Evolutionary conservation across 2,329 filamentous ascomycete species (phyloP).

Genomic region (Diaporthe humulicola): DNA sequence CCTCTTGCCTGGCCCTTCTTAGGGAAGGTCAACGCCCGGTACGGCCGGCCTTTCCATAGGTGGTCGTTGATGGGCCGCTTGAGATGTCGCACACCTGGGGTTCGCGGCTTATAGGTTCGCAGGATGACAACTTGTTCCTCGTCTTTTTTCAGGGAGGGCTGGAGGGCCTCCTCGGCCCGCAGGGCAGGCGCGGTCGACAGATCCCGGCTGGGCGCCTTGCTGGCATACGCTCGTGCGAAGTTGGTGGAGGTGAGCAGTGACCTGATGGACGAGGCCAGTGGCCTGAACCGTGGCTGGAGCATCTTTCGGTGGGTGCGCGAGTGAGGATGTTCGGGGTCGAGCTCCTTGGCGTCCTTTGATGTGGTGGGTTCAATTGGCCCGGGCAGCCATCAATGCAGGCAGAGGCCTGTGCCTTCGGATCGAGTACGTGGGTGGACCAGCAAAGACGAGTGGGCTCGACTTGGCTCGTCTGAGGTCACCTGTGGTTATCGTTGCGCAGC

Average conservation of each 20-base stretch:
- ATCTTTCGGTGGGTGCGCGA: slow-evolving; percentile 55
- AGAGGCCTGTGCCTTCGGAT: neutral
- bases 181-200: slow-evolving; percentile 3
- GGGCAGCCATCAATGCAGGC: slow-evolving; percentile 30
- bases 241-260: slow-evolving; percentile 40
- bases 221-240: slow-evolving; percentile 41
- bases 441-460: slow-evolving; percentile 5
- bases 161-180: slow-evolving; percentile 21
- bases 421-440: slow-evolving; percentile 20
- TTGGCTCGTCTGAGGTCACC: slow-evolving; percentile 20
- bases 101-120: slow-evolving; percentile 92
- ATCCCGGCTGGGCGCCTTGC: slow-evolving; percentile 44
- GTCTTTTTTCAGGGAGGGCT: slow-evolving; percentile 37
- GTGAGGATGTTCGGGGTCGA: slow-evolving; percentile 31
- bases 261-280: slow-evolving; percentile 50
- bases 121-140: slow-evolving; percentile 63
- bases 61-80: slow-evolving; percentile 95
- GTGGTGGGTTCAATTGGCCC: slow-evolving; percentile 34
- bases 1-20: slow-evolving; percentile 95
- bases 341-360: slow-evolving; percentile 29
- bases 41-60: slow-evolving; percentile 92
- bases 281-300: slow-evolving; percentile 76
- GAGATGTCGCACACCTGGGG: slow-evolving; percentile 92
- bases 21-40: slow-evolving; percentile 85
- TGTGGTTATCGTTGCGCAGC: slow-evolving; percentile 11